Evolutionary conservation across 1,139 yeast species (phyloP), one percentile per base, ranked within the genome.

Genomic region (Suhomyces bolitotheri): DNA sequence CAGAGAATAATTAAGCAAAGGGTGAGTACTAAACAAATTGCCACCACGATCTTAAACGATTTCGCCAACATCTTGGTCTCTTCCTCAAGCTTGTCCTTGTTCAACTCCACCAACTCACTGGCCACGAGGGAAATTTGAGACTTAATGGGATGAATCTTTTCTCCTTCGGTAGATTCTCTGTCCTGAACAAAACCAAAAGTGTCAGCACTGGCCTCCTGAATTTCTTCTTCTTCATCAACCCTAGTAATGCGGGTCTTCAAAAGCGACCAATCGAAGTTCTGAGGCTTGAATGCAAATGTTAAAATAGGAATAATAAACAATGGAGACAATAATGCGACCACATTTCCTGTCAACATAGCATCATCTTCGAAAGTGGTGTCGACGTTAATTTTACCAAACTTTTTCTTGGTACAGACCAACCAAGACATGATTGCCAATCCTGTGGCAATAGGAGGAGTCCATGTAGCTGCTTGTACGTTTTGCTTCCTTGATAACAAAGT

Each of bases 271-370:
- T 89, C 86, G 50, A 82, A 89, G 54, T 84, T 73, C 47, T 81
- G 89, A 11, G 84, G 81, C 44, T 78, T 79, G 56, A 80, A 78
- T 7, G 66, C 60, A 29, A 71, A 66, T 0, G 94, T 84, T 36
- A 89, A 64, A 5, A 83, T 50, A 10, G 95, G 90, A 36, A 81
- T 68, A 40, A 82, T 68, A 13, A 89, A 58, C 22, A 76, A 51
- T n/a, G 96, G 96, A 2, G 89, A 74, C 36, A 80, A 69, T 43
- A 89, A 65, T 0, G 96, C 92, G 35, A 86, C 88, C 29, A 86
- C 78, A 54, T 87, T 88, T 40, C 96, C 96, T 3, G 85, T 80
- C 44, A 87, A 71, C 95, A 86, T 86, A 20, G 95, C 82, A 55
- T 83, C 74, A 56, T 86, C 92, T 45, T 73, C 74, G 44, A 88